Percentiles rank a stretch among this genome's conserved stretches.
phyloP scores from a whole-genome alignment of 345 rosid species.

The Balakata baccata region DNA sequence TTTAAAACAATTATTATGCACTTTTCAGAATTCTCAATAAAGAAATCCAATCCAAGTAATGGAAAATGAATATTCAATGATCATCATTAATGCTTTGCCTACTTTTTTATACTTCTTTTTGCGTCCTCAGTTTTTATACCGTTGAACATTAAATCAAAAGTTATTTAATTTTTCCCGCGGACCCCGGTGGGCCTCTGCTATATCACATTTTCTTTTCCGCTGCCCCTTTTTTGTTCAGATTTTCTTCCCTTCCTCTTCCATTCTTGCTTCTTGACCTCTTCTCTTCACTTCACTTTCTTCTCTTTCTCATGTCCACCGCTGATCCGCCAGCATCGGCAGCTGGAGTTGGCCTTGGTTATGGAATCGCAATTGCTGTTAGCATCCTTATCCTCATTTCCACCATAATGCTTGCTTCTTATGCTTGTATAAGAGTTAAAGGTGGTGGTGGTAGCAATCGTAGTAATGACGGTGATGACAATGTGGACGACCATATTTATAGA shows the following conservation, averaged over 20 bases:
- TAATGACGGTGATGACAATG: not conserved
- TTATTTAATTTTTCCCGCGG: not conserved
- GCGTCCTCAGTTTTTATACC: not conserved
- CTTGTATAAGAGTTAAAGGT: constrained; percentile 55
- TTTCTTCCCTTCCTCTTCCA: not conserved
- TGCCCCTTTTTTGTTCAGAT: too few species aligned
- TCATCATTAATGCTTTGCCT: constrained; percentile 13
- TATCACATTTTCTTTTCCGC: not conserved
- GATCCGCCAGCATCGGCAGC: constrained; percentile 39
- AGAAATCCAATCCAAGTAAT: too few species aligned
- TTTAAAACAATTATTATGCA: too few species aligned
- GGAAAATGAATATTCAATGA: constrained; percentile 6
- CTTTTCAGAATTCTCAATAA: too few species aligned
- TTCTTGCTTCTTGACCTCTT: not conserved
- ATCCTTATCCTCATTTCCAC: constrained; percentile 70
- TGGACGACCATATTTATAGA: not conserved
- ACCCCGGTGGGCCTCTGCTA: constrained; percentile 1
- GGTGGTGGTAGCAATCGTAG: not conserved
- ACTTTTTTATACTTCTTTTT: not conserved
- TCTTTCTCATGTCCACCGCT: constrained; percentile 39
- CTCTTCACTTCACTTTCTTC: not conserved
- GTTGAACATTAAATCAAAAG: constrained; percentile 10
- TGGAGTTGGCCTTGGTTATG: constrained; percentile 74
- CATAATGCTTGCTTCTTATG: constrained; percentile 70
- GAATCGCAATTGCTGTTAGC: constrained; percentile 78